Base-by-base conservation (phyloP, 176 grass and related monocot genomes). In the Rhynchospora breviuscula region DNA sequence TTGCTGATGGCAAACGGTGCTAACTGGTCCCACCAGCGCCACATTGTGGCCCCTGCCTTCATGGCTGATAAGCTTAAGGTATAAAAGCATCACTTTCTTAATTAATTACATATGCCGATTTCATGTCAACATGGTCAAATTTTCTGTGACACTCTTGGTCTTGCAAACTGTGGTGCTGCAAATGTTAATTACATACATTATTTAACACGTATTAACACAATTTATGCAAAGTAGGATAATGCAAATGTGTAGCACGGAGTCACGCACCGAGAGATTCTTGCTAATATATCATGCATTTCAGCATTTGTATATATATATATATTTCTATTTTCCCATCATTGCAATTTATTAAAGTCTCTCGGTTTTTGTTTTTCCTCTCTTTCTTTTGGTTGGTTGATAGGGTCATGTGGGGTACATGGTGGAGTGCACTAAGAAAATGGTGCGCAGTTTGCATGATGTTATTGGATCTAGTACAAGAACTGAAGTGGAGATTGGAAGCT, bases 41-140 rank as follows among this genome's bases (percentile, higher is more conserved):
- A 93, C 86, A 87, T 93, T 85, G 91, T 95, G 61, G 92, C 95
- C 79, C 95, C 95, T 29, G 90, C 89, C 11, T 95, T 98, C 95
- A 98, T 95, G 95, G 84, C 92, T 5, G 95, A 98, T 67, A 95
- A 90, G 81, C 91, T 98, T 75, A 98, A 93, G 92, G 95, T 92
- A 62, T 48, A 67, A 54, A 47, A 23, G 51, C 19, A 49, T 11
- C n/a, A 14, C 46, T 73, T 15, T 23, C 70, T 52, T 46, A 40
- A 40, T 40, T 40, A 40, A 29, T 29, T 1, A 29, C 26, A 29
- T 51, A 25, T 23, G 44, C 46, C 7, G 8, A 10, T 45, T 40
- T 47, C 10, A 74, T 25, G 2, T n/a, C n/a, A 59, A 7, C 6
- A 8, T 5, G n/a, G 57, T 19, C 7, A 7, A 59, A 59, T 74